phyloP scores from a whole-genome alignment of 1,284 basidiomycete genomes.

The Porodaedalea pini region DNA sequence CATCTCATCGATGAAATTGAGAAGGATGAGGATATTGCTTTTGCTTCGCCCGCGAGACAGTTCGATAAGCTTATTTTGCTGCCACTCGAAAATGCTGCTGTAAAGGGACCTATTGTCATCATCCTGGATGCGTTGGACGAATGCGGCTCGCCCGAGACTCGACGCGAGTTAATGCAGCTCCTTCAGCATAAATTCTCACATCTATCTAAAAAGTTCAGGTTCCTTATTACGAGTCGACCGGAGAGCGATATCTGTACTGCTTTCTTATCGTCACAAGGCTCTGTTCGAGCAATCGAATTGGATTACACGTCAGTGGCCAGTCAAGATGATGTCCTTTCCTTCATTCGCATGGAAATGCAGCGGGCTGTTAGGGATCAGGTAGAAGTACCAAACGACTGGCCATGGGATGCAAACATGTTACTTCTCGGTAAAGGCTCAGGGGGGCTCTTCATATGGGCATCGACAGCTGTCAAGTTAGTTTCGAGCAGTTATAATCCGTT shows the following conservation, averaged over 20 bases:
- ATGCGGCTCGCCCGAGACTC: constrained; percentile 20
- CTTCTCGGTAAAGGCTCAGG: neutral
- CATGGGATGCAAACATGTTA: neutral
- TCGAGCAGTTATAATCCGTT: neutral
- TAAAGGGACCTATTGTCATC: constrained; percentile 25
- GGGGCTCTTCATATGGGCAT: constrained; percentile 11
- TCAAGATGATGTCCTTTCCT: neutral
- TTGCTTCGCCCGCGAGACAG: constrained; percentile 26
- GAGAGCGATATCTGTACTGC: neutral
- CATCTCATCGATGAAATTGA: neutral
- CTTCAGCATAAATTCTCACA: constrained; percentile 23
- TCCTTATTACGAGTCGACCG: constrained; percentile 8
- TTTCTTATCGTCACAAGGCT: neutral
- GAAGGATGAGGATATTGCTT: neutral
- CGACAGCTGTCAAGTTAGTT: neutral
- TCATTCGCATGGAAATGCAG: neutral
- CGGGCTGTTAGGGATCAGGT: neutral
- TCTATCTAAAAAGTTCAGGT: neutral
- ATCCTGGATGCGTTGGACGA: constrained; percentile 13
- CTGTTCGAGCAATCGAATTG: neutral
- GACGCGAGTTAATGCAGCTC: constrained; percentile 29
- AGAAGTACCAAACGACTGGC: neutral
- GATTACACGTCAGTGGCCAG: neutral
- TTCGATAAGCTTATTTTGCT: constrained; percentile 30
- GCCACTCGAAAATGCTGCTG: constrained; percentile 21